Base-by-base conservation (phyloP, 2,329 filamentous ascomycete species). In the Camillea tinctor region DNA sequence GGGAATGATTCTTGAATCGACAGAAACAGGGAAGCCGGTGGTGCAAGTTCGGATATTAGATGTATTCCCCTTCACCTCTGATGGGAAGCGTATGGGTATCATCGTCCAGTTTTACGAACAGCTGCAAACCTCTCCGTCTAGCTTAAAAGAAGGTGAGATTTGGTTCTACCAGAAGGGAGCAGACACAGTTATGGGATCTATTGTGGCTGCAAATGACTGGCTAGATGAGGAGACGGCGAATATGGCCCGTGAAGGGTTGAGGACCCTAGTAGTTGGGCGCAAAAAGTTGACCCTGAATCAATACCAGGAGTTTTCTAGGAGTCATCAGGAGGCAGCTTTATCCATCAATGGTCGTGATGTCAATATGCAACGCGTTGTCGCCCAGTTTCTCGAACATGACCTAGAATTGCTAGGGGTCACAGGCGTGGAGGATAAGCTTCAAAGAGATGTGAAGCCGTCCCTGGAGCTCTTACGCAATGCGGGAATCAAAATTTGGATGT, bases 101-200 rank as follows among this genome's bases (percentile, higher is more conserved):
- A 89, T 99, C 62, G 92, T 97, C 20, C 90, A 93, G 67, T 97
- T 98, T 70, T 82, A 88, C 24, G 84, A 89, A 15, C 80, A 80
- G 30, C 80, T 81, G 1, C 77, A 83, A 1, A 73, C 82, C 2
- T 79, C 82, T 1, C 67, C 73, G 6, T 76, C 79, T 0, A 76
- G 78, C 48, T 76, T 85, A 11, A 80, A 81, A 11, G 81, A 81
- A 52, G 88, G 90, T 15, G 94, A 98, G 71, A 94, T 98, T 26
- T 97, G 94, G 91, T 99, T 99, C 77, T 98, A 94, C 72, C 93
- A 99, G 71, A 99, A 99, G 76, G 95, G 95, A 62, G 96, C 95
- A 2, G 96, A 99, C 73, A 98, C 95, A 0, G 94, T 99, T 64
- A 99, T 99, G 96, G 86, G 89, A n/a, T 84, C 89, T 2, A 98